Evolutionary conservation across 441 rosid genomes (phyloP).

Genomic region (Gossypium schwendimanii): DNA sequence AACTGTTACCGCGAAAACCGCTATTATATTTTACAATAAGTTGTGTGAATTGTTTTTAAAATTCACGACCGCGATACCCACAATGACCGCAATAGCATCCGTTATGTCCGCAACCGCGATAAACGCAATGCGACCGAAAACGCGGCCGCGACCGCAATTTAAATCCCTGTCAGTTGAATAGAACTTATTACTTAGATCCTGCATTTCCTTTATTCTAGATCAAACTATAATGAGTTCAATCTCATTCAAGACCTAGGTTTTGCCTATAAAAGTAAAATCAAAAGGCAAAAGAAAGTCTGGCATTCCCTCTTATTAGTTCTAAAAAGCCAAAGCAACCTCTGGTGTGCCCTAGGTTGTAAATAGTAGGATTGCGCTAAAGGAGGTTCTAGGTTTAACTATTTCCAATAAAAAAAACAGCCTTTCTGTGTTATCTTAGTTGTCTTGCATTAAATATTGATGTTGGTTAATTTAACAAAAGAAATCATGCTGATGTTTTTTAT

Average conservation of each 20-base stretch:
- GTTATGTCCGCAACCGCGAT: no score
- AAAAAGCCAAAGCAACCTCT: not conserved
- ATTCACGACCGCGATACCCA: no score
- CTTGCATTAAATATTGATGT: not conserved
- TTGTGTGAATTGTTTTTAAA: no score
- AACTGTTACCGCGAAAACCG: no score
- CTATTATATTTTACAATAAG: no score
- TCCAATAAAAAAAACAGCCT: not conserved
- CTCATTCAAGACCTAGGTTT: not conserved
- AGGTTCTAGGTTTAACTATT: conserved; percentile 3
- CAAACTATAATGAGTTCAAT: not conserved
- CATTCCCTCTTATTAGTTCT: not conserved
- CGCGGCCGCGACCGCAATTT: no score
- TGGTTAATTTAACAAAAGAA: not conserved
- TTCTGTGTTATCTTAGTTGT: not conserved
- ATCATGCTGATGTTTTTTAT: conserved; percentile 1
- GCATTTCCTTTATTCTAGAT: conserved; percentile 1
- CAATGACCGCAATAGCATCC: no score
- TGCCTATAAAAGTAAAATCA: not conserved
- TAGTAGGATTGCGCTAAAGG: not conserved
- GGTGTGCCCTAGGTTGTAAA: not conserved
- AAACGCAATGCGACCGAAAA: no score
- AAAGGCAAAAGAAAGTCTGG: not conserved
- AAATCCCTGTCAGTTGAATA: no score
- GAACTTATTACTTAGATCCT: not conserved